Evolutionary conservation across 495 filamentous ascomycete species (phyloP).

Genomic region (Aspergillus kassunensis): DNA sequence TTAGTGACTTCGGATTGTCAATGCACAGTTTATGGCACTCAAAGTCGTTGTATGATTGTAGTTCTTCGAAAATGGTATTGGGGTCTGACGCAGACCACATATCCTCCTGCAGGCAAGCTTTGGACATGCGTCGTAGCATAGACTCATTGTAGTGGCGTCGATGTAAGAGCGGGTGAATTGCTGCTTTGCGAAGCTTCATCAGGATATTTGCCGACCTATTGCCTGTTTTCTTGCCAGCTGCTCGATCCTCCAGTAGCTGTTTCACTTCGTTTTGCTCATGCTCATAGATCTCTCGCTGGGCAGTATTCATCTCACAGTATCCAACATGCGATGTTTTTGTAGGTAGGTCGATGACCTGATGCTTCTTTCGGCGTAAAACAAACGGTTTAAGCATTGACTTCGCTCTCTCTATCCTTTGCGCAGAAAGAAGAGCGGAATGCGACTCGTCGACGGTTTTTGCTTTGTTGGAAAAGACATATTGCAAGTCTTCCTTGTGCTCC

Average conservation of each 20-base stretch:
- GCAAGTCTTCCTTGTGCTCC: conserved; percentile 66
- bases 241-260: conserved; percentile 53
- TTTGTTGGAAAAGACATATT: conserved; percentile 84
- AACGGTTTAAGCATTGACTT: conserved; percentile 94
- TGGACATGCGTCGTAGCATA: conserved; percentile 71
- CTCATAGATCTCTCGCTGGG: conserved; percentile 69
- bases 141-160: conserved; percentile 71
- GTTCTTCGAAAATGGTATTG: conserved; percentile 65
- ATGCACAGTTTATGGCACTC: conserved; percentile 77
- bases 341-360: conserved; percentile 87
- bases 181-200: conserved; percentile 87
- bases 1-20: conserved; percentile 63
- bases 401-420: conserved; percentile 78
- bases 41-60: conserved; percentile 72
- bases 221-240: conserved; percentile 51
- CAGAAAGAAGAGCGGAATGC: conserved; percentile 72
- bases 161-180: conserved; percentile 89
- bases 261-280: conserved; percentile 52
- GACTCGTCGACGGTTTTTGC: conserved; percentile 72
- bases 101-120: conserved; percentile 64
- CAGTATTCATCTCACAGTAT: conserved; percentile 69
- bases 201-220: conserved; percentile 68
- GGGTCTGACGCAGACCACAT: conserved; percentile 56
- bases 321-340: conserved; percentile 74
- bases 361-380: conserved; percentile 87